Conservation (phyloP, 805 yeast genomes). For the Blastobotrys muscicola region DNA sequence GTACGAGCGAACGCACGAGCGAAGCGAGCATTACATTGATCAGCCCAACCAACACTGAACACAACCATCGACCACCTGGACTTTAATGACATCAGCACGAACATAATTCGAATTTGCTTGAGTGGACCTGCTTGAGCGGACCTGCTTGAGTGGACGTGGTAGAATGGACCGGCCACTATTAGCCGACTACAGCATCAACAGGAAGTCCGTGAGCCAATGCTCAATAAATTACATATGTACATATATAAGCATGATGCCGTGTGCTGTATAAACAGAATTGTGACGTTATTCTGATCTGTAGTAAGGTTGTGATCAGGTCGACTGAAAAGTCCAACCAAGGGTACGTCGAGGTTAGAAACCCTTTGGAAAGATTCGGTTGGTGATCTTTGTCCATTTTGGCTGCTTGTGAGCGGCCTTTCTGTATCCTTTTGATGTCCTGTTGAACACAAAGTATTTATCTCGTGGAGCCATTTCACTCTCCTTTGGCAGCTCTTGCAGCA, state of each 20-base stretch:
- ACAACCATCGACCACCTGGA: background rate
- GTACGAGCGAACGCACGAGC: background rate
- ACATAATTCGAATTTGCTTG: background rate
- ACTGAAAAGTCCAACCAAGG: background rate
- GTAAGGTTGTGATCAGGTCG: background rate
- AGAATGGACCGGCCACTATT: background rate
- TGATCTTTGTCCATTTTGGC: conserved; percentile 85
- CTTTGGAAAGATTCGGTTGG: conserved; percentile 71
- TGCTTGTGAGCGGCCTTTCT: conserved; percentile 71
- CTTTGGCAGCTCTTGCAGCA: conserved; percentile 52
- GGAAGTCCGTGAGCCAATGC: background rate
- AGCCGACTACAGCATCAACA: too few relatives aligned
- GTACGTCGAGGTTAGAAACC: conserved; percentile 36
- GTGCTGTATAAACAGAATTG: conserved; percentile 5
- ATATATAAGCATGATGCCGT: conserved; percentile 5
- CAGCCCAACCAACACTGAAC: background rate
- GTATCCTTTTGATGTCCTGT: conserved; percentile 62
- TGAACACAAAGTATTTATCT: conserved; percentile 84
- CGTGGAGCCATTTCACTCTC: conserved; percentile 69
- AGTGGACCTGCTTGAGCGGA: too few relatives aligned
- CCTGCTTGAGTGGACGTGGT: background rate
- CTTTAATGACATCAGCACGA: background rate
- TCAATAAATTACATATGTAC: conserved; percentile 1
- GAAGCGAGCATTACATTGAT: background rate
- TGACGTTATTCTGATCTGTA: background rate